These are phyloP conservation scores for Yamadazyma trypodendri DNA, from an alignment of 1,139 yeast species.

Conservation along the genomic window DNA sequence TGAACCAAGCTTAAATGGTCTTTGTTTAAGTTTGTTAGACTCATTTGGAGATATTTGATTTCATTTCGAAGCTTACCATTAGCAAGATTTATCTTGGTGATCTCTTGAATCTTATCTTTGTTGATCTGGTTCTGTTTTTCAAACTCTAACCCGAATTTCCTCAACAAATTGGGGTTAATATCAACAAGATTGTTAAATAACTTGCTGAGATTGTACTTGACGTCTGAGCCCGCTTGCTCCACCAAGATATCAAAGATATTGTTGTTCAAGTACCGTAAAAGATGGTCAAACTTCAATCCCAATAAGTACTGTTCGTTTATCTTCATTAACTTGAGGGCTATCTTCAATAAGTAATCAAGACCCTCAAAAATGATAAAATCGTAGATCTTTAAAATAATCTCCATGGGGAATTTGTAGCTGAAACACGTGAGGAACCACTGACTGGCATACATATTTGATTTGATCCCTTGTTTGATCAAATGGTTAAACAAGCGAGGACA, in stretches of 20 bases:
- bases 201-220: constrained; percentile 58
- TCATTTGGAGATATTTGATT: constrained; percentile 71
- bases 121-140: constrained; percentile 71
- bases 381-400: constrained; percentile 75
- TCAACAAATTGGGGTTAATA: constrained; percentile 68
- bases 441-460: constrained; percentile 90
- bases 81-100: constrained; percentile 58
- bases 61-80: constrained; percentile 76
- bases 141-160: constrained; percentile 71
- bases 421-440: constrained; percentile 96
- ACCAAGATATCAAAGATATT: constrained; percentile 71
- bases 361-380: constrained; percentile 91
- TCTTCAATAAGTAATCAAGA: constrained; percentile 73
- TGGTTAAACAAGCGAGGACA: constrained; percentile 73
- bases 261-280: constrained; percentile 75
- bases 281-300: constrained; percentile 66
- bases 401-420: constrained; percentile 89
- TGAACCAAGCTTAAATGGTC: constrained; percentile 64
- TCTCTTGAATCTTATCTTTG: constrained; percentile 64
- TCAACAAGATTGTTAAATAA: constrained; percentile 82
- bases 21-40: constrained; percentile 65
- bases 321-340: constrained; percentile 75
- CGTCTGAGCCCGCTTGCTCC: constrained; percentile 30
- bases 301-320: constrained; percentile 62
- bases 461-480: constrained; percentile 77